These are phyloP conservation scores for Amanita phalloides DNA, from an alignment of 768 basidiomycete genomes.

Conservation along the genomic window DNA sequence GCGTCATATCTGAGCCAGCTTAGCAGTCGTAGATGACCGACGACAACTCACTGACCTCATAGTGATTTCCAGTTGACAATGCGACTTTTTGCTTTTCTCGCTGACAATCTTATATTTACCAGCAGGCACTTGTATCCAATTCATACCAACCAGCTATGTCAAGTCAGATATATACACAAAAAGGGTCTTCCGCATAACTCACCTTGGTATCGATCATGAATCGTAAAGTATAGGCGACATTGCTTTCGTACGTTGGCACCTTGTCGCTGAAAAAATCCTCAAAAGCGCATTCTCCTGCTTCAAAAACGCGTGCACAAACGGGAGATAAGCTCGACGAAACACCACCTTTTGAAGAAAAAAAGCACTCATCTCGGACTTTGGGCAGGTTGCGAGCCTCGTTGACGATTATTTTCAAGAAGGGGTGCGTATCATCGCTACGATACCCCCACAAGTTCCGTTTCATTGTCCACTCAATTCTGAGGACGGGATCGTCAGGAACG, in stretches of 20 bases:
- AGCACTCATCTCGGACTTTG: constrained; percentile 82
- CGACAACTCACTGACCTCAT: constrained; percentile 41
- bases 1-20: constrained; percentile 51
- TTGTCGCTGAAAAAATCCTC: constrained; percentile 43
- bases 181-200: background rate
- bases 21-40: background rate
- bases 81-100: constrained; percentile 51
- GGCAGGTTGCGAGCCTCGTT: constrained; percentile 67
- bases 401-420: constrained; percentile 82
- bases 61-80: constrained; percentile 82
- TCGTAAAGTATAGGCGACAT: constrained; percentile 80
- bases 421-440: constrained; percentile 62
- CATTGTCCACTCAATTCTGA: constrained; percentile 44
- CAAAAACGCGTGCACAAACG: constrained; percentile 46
- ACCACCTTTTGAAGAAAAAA: background rate
- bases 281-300: constrained; percentile 63
- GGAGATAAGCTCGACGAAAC: constrained; percentile 9
- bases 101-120: constrained; percentile 66
- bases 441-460: constrained; percentile 85
- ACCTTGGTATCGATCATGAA: constrained; percentile 99
- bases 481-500: constrained; percentile 20
- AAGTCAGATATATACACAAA: background rate
- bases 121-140: constrained; percentile 91
- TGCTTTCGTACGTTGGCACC: constrained; percentile 82
- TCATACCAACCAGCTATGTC: constrained; percentile 89